A percentile compares a stretch with the other conserved stretches of the same genome.
Conservation (phyloP, 2,329 filamentous ascomycete genomes). For the Claviceps sorghi region DNA sequence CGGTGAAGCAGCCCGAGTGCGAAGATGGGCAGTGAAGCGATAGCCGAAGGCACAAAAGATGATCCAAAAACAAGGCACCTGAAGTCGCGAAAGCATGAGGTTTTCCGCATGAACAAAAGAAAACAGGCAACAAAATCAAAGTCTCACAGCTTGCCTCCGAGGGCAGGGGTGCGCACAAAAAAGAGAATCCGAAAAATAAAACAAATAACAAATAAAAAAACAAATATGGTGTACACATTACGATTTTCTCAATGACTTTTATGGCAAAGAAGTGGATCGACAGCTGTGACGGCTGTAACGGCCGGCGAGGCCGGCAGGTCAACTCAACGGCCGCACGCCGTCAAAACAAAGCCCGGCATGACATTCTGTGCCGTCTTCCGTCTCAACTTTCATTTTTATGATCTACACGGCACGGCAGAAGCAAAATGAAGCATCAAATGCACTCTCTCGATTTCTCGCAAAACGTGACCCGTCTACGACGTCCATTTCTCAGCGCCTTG, state of each 20-base stretch:
- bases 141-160: neutral
- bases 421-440: neutral
- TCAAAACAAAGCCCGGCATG: neutral
- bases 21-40: neutral
- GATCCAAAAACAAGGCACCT: neutral
- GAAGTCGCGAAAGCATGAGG: neutral
- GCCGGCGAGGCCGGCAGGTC: slow-evolving; percentile 1
- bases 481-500: neutral
- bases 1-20: neutral
- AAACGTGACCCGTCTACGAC: neutral
- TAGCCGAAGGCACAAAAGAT: neutral
- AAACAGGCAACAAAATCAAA: neutral
- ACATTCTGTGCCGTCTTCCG: neutral
- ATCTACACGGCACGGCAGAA: neutral
- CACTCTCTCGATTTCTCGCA: neutral
- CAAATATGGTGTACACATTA: neutral
- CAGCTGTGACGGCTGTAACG: slow-evolving; percentile 2
- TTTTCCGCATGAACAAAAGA: neutral
- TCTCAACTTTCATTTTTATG: neutral
- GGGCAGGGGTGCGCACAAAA: neutral
- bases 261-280: neutral
- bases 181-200: neutral
- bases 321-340: neutral
- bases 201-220: neutral
- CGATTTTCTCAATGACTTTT: neutral